Percentiles rank a stretch among this genome's conserved stretches.
phyloP scores from a whole-genome alignment of 1,284 basidiomycete species.

The Rhodotorula sp. region DNA sequence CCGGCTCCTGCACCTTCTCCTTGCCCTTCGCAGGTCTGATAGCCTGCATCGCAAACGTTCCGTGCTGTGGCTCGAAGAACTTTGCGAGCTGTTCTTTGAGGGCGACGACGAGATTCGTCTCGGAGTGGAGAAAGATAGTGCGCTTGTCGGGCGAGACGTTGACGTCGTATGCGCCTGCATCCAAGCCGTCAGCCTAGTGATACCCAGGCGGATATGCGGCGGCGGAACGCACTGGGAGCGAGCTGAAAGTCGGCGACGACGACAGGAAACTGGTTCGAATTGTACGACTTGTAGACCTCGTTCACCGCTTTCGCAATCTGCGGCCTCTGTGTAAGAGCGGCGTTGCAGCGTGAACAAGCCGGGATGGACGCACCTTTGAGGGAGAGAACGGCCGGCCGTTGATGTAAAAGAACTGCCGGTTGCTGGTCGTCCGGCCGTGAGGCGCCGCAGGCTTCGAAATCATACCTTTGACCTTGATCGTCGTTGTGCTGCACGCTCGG shows the following conservation, averaged over 20 bases:
- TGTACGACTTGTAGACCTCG: slow-evolving; percentile 83
- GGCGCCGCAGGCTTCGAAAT: slow-evolving; percentile 73
- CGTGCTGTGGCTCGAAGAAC: slow-evolving; percentile 64
- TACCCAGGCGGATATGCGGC: neutral
- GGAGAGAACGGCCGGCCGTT: slow-evolving; percentile 87
- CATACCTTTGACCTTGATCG: slow-evolving; percentile 66
- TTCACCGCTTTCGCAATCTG: slow-evolving; percentile 83
- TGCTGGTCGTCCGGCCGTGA: slow-evolving; percentile 70
- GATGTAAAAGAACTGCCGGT: slow-evolving; percentile 90
- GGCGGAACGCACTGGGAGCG: slow-evolving; percentile 60
- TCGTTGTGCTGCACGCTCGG: slow-evolving; percentile 17
- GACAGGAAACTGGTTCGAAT: slow-evolving; percentile 74
- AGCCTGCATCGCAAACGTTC: slow-evolving; percentile 57
- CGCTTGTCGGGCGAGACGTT: slow-evolving; percentile 97
- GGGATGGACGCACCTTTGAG: slow-evolving; percentile 59
- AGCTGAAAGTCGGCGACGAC: slow-evolving; percentile 79
- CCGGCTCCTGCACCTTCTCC: neutral
- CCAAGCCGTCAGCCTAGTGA: neutral
- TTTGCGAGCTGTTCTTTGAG: slow-evolving; percentile 61
- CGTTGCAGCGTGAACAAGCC: neutral
- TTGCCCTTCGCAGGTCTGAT: slow-evolving; percentile 6
- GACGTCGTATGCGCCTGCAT: slow-evolving; percentile 77
- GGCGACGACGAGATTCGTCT: slow-evolving; percentile 72
- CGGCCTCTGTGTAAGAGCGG: slow-evolving; percentile 43
- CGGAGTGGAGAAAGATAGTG: slow-evolving; percentile 87